Conservation (phyloP, 257 asterid species). For the Lycium barbarum region DNA sequence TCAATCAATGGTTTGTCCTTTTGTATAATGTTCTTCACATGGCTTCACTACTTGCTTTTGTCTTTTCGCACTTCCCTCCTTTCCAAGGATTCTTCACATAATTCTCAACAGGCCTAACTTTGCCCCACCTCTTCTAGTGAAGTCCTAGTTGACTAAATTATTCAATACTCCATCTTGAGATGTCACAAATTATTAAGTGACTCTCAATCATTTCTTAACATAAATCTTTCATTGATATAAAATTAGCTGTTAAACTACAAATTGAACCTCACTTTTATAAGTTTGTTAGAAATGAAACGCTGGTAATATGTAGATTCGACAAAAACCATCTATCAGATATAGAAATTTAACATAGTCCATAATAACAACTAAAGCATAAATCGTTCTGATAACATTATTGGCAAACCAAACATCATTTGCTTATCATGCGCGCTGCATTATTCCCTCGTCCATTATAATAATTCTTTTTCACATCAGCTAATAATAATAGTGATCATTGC, state of each 20-base stretch:
- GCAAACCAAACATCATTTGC: background rate
- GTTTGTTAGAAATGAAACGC: too few species aligned
- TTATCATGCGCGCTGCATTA: background rate
- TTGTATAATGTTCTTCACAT: constrained; percentile 60
- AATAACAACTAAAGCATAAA: background rate
- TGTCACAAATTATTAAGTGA: background rate
- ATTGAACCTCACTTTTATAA: background rate
- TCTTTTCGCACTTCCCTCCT: background rate
- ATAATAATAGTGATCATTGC: background rate
- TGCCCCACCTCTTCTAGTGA: background rate
- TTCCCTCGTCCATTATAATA: background rate
- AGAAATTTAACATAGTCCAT: background rate
- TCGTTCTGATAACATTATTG: background rate
- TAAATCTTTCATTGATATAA: background rate
- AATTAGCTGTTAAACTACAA: background rate
- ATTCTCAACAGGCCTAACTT: background rate
- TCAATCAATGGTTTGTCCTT: background rate
- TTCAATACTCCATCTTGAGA: background rate
- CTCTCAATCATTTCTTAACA: background rate
- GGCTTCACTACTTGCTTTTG: constrained; percentile 60
- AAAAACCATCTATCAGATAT: background rate
- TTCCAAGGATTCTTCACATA: constrained; percentile 28
- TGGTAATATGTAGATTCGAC: too few species aligned
- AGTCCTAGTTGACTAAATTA: background rate
- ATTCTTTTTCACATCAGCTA: background rate